phyloP scores from a whole-genome alignment of 2,329 filamentous ascomycete species.

The Colletotrichum sp. region DNA sequence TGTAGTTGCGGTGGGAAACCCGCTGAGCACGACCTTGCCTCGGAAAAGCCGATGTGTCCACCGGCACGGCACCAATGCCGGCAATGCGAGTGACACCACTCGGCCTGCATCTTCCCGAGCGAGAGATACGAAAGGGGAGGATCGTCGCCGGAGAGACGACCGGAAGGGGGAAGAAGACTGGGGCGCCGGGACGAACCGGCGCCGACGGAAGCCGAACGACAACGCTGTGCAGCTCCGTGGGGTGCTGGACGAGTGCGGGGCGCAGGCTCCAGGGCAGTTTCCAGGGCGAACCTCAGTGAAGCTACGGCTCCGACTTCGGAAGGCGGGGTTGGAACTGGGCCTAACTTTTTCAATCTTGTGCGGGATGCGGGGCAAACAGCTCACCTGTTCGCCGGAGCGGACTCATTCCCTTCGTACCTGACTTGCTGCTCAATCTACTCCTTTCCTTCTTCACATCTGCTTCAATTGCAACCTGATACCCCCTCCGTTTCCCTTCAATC shows the following conservation, averaged over 20 bases:
- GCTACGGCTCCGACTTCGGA: conserved; percentile 39
- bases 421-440: neutral
- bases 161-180: conserved; percentile 1
- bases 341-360: conserved; percentile 23
- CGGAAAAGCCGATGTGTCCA: neutral
- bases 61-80: neutral
- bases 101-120: neutral
- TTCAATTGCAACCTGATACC: neutral
- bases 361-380: conserved; percentile 20
- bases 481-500: neutral
- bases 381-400: neutral
- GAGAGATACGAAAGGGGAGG: neutral
- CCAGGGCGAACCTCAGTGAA: neutral
- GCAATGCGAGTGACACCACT: neutral
- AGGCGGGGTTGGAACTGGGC: conserved; percentile 35
- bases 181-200: conserved; percentile 13
- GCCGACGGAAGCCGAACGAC: conserved; percentile 8
- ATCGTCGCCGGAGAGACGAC: neutral
- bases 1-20: neutral
- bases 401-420: neutral
- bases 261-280: neutral
- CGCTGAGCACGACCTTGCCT: neutral
- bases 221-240: neutral
- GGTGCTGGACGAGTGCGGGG: neutral
- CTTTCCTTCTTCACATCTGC: neutral